These are phyloP conservation scores for Alloteropsis semialata DNA, from an alignment of 176 grass and related monocot genomes.

Conservation along the genomic window DNA sequence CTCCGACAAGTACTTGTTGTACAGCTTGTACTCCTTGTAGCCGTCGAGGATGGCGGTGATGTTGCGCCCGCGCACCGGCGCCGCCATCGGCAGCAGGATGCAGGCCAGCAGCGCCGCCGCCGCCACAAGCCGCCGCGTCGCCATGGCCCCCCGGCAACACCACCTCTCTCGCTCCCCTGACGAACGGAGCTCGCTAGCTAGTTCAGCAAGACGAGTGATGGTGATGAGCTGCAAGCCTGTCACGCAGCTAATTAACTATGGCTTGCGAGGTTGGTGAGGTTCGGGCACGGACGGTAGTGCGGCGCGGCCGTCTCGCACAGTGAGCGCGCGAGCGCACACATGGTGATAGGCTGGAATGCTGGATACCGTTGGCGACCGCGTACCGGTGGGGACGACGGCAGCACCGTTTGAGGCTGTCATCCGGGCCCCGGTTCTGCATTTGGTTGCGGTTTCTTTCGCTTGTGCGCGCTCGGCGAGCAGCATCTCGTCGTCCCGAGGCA, in stretches of 20 bases:
- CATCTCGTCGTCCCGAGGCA: neutral
- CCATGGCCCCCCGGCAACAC: slow-evolving; percentile 11
- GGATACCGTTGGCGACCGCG: neutral
- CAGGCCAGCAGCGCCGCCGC: slow-evolving; percentile 14
- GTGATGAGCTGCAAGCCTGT: neutral
- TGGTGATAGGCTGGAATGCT: slow-evolving; percentile 12
- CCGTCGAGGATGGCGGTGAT: slow-evolving; percentile 76
- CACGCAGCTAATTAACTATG: slow-evolving; percentile 15
- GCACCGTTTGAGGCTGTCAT: neutral
- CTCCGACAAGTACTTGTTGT: slow-evolving; percentile 83
- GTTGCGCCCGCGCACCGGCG: slow-evolving; percentile 49
- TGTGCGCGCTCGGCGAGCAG: neutral
- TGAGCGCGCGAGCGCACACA: neutral
- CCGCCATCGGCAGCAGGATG: neutral
- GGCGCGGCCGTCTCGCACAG: neutral
- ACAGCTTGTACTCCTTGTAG: slow-evolving; percentile 70
- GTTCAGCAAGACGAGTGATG: neutral
- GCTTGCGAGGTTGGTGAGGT: slow-evolving; percentile 27
- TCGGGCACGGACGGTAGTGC: neutral
- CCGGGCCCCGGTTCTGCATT: neutral
- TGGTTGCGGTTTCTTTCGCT: neutral
- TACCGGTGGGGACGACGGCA: neutral
- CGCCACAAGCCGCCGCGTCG: neutral
- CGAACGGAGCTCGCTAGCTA: neutral
- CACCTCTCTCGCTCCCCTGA: neutral